Evolutionary conservation across 1,284 basidiomycete species (phyloP).

Genomic region (Leccinum fuscescens): DNA sequence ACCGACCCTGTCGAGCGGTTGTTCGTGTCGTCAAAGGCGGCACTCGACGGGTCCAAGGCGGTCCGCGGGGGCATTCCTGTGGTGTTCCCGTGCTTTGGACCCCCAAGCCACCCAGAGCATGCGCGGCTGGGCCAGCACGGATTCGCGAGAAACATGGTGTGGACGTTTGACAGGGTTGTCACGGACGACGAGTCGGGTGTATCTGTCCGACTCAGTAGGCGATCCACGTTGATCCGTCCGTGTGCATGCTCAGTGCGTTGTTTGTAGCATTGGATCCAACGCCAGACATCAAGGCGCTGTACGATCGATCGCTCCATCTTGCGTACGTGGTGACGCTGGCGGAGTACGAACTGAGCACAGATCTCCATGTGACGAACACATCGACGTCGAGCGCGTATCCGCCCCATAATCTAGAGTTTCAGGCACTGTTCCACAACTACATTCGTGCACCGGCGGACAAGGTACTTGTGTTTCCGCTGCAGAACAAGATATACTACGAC

Average conservation of each 20-base stretch:
- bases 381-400: conserved; percentile 39
- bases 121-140: conserved; percentile 78
- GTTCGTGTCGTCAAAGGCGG: conserved; percentile 75
- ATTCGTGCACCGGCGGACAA: conserved; percentile 63
- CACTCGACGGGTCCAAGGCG: conserved; percentile 69
- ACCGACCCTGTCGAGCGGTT: conserved; percentile 58
- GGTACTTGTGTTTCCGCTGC: conserved; percentile 58
- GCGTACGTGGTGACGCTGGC: conserved; percentile 77
- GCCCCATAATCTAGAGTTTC: conserved; percentile 66
- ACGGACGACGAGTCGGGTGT: conserved; percentile 72
- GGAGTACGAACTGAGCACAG: conserved; percentile 72
- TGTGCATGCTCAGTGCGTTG: conserved; percentile 5
- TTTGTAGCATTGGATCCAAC: conserved; percentile 60
- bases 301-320: conserved; percentile 65
- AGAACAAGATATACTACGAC: conserved; percentile 68
- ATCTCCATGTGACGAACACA: conserved; percentile 76
- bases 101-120: conserved; percentile 73
- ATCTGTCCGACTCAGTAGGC: conserved; percentile 70
- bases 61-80: conserved; percentile 84
- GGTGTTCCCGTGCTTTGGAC: conserved; percentile 84
- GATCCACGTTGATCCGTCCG: background rate
- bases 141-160: conserved; percentile 73
- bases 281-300: conserved; percentile 54
- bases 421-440: conserved; percentile 87
- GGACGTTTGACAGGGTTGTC: conserved; percentile 65